Base-by-base conservation (phyloP, 805 yeast genomes). In the Debaryomyces castellii region DNA sequence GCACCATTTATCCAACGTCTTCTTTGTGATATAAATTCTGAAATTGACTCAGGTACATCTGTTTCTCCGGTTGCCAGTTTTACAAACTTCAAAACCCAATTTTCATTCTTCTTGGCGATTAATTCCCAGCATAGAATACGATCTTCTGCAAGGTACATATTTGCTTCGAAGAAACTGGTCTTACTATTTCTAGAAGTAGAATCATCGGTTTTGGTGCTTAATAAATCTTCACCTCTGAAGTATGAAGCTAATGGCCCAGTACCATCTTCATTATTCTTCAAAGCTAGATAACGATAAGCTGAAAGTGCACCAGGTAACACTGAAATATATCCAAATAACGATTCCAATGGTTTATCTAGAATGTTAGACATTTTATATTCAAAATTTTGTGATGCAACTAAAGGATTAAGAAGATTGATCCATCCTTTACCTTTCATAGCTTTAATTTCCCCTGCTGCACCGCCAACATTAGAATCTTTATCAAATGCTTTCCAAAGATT, bases 401-500 rank as follows among this genome's bases (percentile, higher is more conserved):
- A 71, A 9, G 98, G 98, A 64, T 92, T 92, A 18, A 88, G 63
- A 50, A 94, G 71, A 52, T 91, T 89, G 20, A 70, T 58, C 80
- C 97, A 89, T 23, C 83, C 86, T 56, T 83, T 87, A 37, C 99
- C 99, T 57, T 89, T 90, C 88, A 92, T 85, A 0, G 98, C 89
- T 51, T 87, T 87, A 60, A 94, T 91, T 65, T 94, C 98, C 51
- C 99, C 99, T 11, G 98, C 97, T 1, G 96, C 99, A 51, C 99
- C 99, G 0, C 97, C 99, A 43, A 94, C 96, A 57, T 92, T 91
- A 1, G 97, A 90, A 62, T 94, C 97, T 54, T 83, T 78, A 64
- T 94, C 99, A 65, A 94, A 94, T 0, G 97, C 96, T 66, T 94
- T 94, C 99, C 99, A 94, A 48, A 94, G 73, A 55, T 92, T 94